Evolutionary conservation across 306 rosid genomes (phyloP), one percentile per base, ranked within the genome.

Genomic region (Pueraria montana): DNA sequence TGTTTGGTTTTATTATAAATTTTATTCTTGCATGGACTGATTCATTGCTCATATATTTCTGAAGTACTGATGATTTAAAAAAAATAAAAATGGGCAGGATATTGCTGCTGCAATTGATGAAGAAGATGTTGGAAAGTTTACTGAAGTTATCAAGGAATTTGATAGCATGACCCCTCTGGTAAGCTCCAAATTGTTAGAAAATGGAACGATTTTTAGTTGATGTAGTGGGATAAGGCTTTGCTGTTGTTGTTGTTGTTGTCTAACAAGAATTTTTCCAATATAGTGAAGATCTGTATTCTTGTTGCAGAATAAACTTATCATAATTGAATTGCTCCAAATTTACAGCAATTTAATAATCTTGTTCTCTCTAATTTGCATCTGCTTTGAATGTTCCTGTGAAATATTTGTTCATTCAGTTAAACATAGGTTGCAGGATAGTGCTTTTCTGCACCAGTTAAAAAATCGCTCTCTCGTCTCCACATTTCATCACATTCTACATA

Each of bases 111-210:
- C 97, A 5, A 11, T 94, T 43, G 99, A 96, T 50, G 97, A 92
- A 81, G 98, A 89, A 80, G 99, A 96, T 76, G 86, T 94, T 74
- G 87, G 82, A 18, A 94, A 90, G 88, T 96, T 92, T 78, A 96
- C 98, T 38, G 97, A 89, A 74, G 99, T 87, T 78, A 76, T 96
- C 64, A 94, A 96, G 91, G 99, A 96, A 76, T 96, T 96, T 70
- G 98, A 96, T 84, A 88, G 98, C 89, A 92, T 96, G 97, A 91
- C 97, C 83, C 91, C 97, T 65, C 86, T 96, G 97, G 99, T 96
- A 89, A 84, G 43, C 67, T 36, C 80, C 8, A 43, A 38, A 48
- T 72, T 71, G 14, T 5, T 59, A 50, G 46, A 80, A 82, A 9
- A 52, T 40, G 4, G 18, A 9, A 64, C 27, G 16, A n/a, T 3